These are phyloP conservation scores for Aphanocladium album DNA, from an alignment of 2,329 filamentous ascomycete genomes.

Conservation along the genomic window DNA sequence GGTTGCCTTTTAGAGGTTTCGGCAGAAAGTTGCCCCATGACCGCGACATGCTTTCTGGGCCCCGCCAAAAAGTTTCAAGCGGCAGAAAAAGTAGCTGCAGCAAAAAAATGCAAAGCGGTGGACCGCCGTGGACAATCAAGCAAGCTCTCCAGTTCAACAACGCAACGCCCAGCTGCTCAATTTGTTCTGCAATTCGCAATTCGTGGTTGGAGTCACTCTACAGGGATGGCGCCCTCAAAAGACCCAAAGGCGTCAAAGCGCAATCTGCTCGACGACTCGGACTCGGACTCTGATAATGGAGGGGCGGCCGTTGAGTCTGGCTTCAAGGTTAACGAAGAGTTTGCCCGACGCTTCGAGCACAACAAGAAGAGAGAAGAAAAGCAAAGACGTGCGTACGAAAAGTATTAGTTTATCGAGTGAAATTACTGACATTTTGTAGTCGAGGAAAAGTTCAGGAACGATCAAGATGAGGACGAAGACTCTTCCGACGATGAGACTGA, in stretches of 20 bases:
- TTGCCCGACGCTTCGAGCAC: constrained; percentile 83
- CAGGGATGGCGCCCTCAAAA: not conserved
- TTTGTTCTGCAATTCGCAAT: not conserved
- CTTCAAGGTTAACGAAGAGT: constrained; percentile 87
- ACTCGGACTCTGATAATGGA: constrained; percentile 43
- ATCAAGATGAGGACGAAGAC: constrained; percentile 49
- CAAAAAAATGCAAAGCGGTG: constrained; percentile 10
- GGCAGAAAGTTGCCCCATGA: constrained; percentile 21
- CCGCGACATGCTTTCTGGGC: not conserved
- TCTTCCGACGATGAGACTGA: constrained; percentile 76
- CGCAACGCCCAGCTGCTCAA: not conserved
- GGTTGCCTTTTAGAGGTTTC: not conserved
- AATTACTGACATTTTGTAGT: constrained; percentile 48
- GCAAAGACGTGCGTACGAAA: constrained; percentile 52
- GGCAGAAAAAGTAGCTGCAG: constrained; percentile 3
- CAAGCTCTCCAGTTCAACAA: not conserved
- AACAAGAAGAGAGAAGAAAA: constrained; percentile 95
- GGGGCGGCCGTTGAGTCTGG: constrained; percentile 35
- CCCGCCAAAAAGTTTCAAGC: constrained; percentile 19
- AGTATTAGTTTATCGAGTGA: constrained; percentile 17
- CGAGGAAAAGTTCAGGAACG: constrained; percentile 73
- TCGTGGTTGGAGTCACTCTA: not conserved
- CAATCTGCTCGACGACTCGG: constrained; percentile 52
- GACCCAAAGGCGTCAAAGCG: constrained; percentile 37
- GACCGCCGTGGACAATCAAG: not conserved